Evolutionary conservation across 192 early-diverging fungal species (phyloP), one percentile per base, ranked within the genome.

Genomic region (Thamnidium elegans): DNA sequence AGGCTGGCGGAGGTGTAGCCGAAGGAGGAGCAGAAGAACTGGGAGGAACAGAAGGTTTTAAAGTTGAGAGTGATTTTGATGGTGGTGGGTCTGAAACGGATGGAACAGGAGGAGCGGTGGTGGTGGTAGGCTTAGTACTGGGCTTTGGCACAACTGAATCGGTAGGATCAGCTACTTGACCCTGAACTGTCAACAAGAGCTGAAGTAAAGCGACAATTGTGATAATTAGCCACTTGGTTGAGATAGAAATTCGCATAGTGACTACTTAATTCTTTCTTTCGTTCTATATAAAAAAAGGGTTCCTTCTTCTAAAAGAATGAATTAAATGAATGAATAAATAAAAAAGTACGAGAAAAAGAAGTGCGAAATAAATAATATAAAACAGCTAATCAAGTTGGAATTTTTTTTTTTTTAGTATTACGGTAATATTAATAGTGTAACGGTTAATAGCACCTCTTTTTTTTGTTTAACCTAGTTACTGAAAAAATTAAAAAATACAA

Each of bases 101-200:
- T 17, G 60, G 7, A 26, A 45, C 4, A 32, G 45, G 1, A n/a
- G 64, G 19, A 36, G 54, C 13, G 14, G 64, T 58, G 15, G 64
- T 58, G 15, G 64, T 17, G 1, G 53, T 20, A 32, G 23, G 9
- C 0, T 19, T 10, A 13, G 17, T 11, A 31, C 32, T 42, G 34
- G 55, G 55, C 4, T 8, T 32, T 36, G 55, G 52, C 4, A 26
- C 52, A 26, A 26, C 26, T 26, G 26, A 26, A 26, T 3, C 26
- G 3, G 26, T 26, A 26, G 26, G 26, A 11, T 20, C 42, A 43
- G 39, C 53, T 17, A 50, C 39, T 44, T 23, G 17, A 59, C n/a
- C 34, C 7, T 46, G 36, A 34, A 17, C 13, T 1, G 50, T 1
- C 31, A 32, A 2, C 31, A 19, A 3, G 17, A 45, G 44, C 14